These are phyloP conservation scores for Viola pubescens DNA, from an alignment of 441 rosid species.

Conservation along the genomic window DNA sequence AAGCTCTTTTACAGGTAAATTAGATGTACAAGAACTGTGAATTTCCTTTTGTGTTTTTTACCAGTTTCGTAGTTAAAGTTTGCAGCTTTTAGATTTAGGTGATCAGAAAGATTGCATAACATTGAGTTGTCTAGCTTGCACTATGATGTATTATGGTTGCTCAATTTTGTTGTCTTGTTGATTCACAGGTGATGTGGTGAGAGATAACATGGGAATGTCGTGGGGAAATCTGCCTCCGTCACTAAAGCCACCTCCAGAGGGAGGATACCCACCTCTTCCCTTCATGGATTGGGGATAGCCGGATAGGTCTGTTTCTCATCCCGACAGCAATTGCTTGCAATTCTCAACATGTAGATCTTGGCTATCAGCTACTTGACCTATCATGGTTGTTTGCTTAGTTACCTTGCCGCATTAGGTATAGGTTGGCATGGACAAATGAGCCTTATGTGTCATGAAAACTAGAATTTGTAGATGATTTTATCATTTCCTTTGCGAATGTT, in stretches of 20 bases:
- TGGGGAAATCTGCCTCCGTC: conserved; percentile 89
- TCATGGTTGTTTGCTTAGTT: not conserved
- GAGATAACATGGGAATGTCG: conserved; percentile 36
- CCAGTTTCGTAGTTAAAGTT: not conserved
- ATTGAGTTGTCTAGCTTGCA: too few species aligned
- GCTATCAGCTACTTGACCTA: not conserved
- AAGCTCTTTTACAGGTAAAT: conserved; percentile 22
- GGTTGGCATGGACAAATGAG: conserved; percentile 6
- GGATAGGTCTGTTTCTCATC: conserved; percentile 34
- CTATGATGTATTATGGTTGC: not conserved
- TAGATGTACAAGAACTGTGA: not conserved
- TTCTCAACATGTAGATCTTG: not conserved
- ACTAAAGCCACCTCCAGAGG: conserved; percentile 74
- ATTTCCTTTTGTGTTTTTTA: not conserved
- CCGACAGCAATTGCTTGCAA: not conserved
- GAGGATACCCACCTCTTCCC: conserved; percentile 61
- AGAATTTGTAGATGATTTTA: conserved; percentile 1
- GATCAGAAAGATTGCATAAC: not conserved
- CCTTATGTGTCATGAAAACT: not conserved
- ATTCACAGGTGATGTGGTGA: conserved; percentile 35
- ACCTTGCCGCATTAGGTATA: conserved; percentile 1
- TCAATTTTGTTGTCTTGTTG: not conserved
- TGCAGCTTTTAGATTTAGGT: not conserved
- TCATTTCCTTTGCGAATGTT: not conserved
- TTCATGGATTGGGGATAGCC: conserved; percentile 74